These are phyloP conservation scores for Calonectria pauciramosa DNA, from an alignment of 2,329 filamentous ascomycete species.

Conservation along the genomic window DNA sequence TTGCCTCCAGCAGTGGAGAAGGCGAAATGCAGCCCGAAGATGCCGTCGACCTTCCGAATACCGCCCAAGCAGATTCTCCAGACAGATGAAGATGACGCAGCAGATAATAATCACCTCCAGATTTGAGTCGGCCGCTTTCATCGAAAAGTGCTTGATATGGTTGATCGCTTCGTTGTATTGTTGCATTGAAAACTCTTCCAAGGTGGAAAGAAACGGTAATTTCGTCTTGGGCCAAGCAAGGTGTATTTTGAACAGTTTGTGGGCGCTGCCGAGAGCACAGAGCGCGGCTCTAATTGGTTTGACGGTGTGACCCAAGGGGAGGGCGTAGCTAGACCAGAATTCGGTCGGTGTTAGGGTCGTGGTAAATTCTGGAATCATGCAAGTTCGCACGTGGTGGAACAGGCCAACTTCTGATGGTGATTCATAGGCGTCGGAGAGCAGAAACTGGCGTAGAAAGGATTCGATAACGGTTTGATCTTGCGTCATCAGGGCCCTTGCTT, in stretches of 20 bases:
- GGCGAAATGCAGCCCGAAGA: not conserved
- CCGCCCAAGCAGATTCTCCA: not conserved
- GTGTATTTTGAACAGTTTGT: not conserved
- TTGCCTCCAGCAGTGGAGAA: not conserved
- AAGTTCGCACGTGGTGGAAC: not conserved
- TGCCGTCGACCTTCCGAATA: not conserved
- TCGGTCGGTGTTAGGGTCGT: not conserved
- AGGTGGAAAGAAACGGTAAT: not conserved
- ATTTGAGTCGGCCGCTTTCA: not conserved
- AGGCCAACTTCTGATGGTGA: not conserved
- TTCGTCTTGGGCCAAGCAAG: not conserved
- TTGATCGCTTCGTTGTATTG: not conserved
- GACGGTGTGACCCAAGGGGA: not conserved
- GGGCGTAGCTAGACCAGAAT: not conserved
- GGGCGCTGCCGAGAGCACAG: not conserved
- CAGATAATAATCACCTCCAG: not conserved
- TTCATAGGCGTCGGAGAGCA: not conserved
- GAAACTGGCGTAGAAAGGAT: not conserved
- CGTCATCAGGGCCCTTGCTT: not conserved
- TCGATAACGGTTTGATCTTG: not conserved
- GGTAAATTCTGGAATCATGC: not conserved
- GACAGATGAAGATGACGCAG: not conserved
- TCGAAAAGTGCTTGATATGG: not conserved
- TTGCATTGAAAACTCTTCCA: not conserved
- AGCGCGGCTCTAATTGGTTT: not conserved